Evolutionary conservation across 371 early-diverging fungal species (phyloP), one percentile per base, ranked within the genome.

Genomic region (Mucor circinelloides): DNA sequence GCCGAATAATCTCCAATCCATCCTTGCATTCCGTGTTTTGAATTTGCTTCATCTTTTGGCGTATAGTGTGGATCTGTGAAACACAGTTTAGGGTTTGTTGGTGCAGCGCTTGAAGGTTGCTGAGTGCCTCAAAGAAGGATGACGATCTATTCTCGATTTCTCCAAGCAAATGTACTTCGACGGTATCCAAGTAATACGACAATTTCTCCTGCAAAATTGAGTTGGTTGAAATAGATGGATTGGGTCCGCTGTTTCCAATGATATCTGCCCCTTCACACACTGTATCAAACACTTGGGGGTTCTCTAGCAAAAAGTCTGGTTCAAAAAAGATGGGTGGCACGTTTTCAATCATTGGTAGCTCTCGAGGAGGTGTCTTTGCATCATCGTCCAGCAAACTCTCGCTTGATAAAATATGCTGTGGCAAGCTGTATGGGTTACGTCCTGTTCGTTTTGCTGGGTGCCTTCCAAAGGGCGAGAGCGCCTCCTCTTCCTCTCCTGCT

Each of bases 121-220:
- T 90, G 2, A 98, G 81, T 0, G 97, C 97, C 34, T 92, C 91
- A 73, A 98, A 98, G 70, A 98, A 98, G 0, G 96, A 93, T 2
- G 91, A 86, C 6, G 96, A 94, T 36, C 97, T 80, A 25, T 89
- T 87, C 32, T 95, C 93, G 36, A 98, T 96, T 73, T 98, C 98
- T 27, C 87, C 89, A 28, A 95, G 87, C 38, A 98, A 76, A 67
- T 96, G 95, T 0, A 91, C 91, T 73, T 98, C 98, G 6, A 97
- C 95, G 0, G 92, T 92, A 73, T 97, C 97, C 66, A 95, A 77
- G 67, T 95, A 93, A 64, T 91, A 88, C 0, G 94, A 91, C n/a
- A 97, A 82, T 31, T 93, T 90, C 52, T 96, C 95, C 78, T 97
- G 95, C 46, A 95, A 79, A 17, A 87, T 83, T 10, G 83, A 81